Evolutionary conservation across 495 filamentous ascomycete genomes (phyloP).

Genomic region (Penicillium alfredii): DNA sequence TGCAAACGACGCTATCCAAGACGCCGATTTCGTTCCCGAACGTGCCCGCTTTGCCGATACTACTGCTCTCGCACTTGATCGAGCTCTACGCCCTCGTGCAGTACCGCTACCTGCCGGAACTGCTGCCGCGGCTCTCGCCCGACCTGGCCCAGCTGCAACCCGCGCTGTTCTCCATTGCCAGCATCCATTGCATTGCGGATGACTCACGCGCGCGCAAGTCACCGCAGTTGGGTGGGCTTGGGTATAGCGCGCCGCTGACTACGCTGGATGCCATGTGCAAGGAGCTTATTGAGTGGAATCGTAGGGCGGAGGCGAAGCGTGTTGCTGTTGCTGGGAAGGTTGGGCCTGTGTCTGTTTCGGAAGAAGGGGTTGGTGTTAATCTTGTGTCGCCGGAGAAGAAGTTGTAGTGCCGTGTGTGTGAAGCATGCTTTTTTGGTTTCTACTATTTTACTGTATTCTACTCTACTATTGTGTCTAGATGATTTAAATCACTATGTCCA

Average conservation of each 20-base stretch:
- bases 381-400: constrained; percentile 16
- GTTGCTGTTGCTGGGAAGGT: constrained; percentile 6
- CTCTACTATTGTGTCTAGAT: too few species aligned
- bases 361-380: constrained; percentile 18
- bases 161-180: constrained; percentile 47
- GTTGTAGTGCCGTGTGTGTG: too few species aligned
- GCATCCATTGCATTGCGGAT: constrained; percentile 41
- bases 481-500: too few species aligned
- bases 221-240: constrained; percentile 44
- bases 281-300: constrained; percentile 50
- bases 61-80: constrained; percentile 43
- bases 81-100: constrained; percentile 46
- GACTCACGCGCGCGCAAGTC: constrained; percentile 38
- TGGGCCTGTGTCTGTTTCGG: constrained; percentile 10
- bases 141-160: constrained; percentile 49
- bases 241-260: constrained; percentile 44
- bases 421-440: too few species aligned
- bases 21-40: constrained; percentile 28
- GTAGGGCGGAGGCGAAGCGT: constrained; percentile 12
- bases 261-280: constrained; percentile 51
- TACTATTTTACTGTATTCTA: too few species aligned
- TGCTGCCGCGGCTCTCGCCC: constrained; percentile 36
- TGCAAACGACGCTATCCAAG: constrained; percentile 25
- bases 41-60: constrained; percentile 24
- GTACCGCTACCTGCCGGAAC: constrained; percentile 32